A percentile compares a stretch with the other conserved stretches of the same genome.
Evolutionary conservation across 208 protist species (phyloP).

Genomic region (Borovskyia barvae): DNA sequence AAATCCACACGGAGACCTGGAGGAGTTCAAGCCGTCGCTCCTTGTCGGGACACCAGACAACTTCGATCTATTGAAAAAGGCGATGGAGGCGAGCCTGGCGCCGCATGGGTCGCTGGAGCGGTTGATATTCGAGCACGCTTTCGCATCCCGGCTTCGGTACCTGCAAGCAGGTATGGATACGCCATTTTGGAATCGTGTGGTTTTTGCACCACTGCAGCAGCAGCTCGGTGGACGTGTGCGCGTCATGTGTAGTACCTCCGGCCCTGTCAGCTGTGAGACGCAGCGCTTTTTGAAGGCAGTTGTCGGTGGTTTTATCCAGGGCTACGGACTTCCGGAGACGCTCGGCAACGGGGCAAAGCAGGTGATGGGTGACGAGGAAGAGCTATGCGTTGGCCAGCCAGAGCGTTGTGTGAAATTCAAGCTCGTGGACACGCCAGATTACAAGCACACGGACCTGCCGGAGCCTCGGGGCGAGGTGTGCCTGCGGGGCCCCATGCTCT

Average conservation of each 20-base stretch:
- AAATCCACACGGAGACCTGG: constrained; percentile 73
- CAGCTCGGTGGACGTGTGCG: constrained; percentile 70
- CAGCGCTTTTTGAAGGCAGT: constrained; percentile 84
- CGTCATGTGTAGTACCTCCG: constrained; percentile 73
- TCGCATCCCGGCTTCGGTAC: constrained; percentile 41
- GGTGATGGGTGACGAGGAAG: constrained; percentile 47
- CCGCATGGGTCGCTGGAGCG: constrained; percentile 64
- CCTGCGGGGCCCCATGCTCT: constrained; percentile 65
- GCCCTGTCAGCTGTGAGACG: constrained; percentile 56
- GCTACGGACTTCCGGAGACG: constrained; percentile 91
- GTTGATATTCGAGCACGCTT: constrained; percentile 73
- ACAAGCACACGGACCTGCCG: constrained; percentile 78
- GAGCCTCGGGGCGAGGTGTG: constrained; percentile 84
- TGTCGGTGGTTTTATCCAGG: constrained; percentile 70
- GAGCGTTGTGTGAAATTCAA: constrained; percentile 71
- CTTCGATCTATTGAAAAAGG: constrained; percentile 87
- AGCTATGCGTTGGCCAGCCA: constrained; percentile 53
- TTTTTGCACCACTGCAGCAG: constrained; percentile 63
- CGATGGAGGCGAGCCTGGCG: constrained; percentile 62
- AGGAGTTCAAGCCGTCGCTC: constrained; percentile 76
- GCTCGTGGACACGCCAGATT: constrained; percentile 89
- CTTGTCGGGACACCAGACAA: constrained; percentile 83
- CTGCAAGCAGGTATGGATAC: constrained; percentile 66
- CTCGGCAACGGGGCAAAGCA: constrained; percentile 67
- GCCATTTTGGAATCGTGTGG: constrained; percentile 73